phyloP scores from a whole-genome alignment of 2,329 filamentous ascomycete genomes.

The Trematosphaeria pertusa region DNA sequence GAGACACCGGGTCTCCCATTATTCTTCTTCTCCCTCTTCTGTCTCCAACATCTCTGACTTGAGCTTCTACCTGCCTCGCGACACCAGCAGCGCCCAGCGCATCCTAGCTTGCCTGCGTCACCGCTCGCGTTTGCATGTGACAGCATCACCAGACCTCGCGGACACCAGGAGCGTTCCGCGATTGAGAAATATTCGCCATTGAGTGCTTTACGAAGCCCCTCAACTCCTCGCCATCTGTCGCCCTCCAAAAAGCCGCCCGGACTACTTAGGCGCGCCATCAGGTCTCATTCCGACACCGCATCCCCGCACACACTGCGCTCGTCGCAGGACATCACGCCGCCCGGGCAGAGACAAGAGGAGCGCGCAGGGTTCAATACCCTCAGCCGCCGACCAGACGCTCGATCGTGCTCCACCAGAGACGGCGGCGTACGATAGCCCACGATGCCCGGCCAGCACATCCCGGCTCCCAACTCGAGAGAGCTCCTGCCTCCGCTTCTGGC shows the following conservation, averaged over 20 bases:
- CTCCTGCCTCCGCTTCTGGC: slow-evolving; percentile 69
- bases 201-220: neutral
- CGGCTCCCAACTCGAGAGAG: slow-evolving; percentile 61
- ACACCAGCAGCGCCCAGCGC: neutral
- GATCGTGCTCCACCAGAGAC: too few relatives aligned
- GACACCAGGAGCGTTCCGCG: neutral
- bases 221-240: neutral
- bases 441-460: slow-evolving; percentile 62
- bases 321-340: too few relatives aligned
- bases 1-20: slow-evolving; percentile 9
- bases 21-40: slow-evolving; percentile 12
- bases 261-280: neutral
- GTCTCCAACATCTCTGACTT: neutral
- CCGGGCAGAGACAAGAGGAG: too few relatives aligned
- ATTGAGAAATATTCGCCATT: neutral
- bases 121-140: slow-evolving; percentile 37
- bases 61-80: neutral
- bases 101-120: slow-evolving; percentile 23
- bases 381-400: neutral
- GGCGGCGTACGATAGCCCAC: slow-evolving; percentile 8
- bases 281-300: too few relatives aligned
- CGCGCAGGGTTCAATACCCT: too few relatives aligned
- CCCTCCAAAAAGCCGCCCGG: neutral
- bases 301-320: too few relatives aligned
- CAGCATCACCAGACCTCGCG: slow-evolving; percentile 11